Percentiles rank a stretch among this genome's conserved stretches.
Evolutionary conservation across 495 filamentous ascomycete species (phyloP).

Genomic region (Penicillium atrosanguineum): DNA sequence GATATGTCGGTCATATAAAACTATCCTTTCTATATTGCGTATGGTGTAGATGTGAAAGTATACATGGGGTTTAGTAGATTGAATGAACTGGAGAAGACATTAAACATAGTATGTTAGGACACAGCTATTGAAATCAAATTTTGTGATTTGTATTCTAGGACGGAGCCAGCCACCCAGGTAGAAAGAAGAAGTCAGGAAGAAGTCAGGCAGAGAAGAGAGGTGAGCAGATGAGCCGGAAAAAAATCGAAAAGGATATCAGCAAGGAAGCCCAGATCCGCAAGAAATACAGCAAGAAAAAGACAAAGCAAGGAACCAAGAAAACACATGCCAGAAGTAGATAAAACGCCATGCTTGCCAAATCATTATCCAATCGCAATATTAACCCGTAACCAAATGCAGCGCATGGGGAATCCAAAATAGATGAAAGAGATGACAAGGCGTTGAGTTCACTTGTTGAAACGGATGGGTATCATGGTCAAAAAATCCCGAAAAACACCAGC

Average conservation of each 20-base stretch:
- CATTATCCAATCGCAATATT: neutral
- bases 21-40: neutral
- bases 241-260: neutral
- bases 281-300: neutral
- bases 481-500: neutral
- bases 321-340: neutral
- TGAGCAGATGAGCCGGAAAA: neutral
- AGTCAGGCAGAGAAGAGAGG: neutral
- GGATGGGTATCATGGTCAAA: constrained; percentile 19
- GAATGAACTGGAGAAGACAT: neutral
- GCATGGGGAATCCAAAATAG: neutral
- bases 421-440: neutral
- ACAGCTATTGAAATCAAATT: neutral
- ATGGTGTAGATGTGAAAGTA: neutral
- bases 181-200: neutral
- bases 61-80: neutral
- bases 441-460: constrained; percentile 1
- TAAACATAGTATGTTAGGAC: neutral
- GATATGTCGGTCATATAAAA: constrained; percentile 8
- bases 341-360: constrained; percentile 9
- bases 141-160: neutral
- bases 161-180: neutral
- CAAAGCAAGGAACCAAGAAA: neutral
- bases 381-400: neutral
- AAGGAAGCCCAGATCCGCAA: neutral